Percentiles rank a stretch among this genome's conserved stretches.
Evolutionary conservation across 345 rosid genomes (phyloP).

Genomic region (Boechera stricta): DNA sequence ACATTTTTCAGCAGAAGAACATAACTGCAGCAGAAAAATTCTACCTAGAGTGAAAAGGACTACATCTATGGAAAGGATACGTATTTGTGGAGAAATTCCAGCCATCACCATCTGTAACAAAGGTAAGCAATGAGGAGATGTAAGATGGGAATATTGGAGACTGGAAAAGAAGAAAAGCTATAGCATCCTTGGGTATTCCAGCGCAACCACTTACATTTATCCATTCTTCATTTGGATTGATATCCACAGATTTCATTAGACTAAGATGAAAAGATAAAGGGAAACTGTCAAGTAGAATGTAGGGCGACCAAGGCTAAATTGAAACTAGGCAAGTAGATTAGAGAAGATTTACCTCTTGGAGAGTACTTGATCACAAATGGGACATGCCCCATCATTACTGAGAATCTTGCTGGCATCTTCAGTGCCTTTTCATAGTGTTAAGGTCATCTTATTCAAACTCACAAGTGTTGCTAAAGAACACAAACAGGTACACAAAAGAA

Average conservation of each 20-base stretch:
- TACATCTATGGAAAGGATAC: slow-evolving; percentile 61
- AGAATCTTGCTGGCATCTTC: slow-evolving; percentile 95
- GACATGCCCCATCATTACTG: slow-evolving; percentile 87
- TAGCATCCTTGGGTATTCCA: not conserved
- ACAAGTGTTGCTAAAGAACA: not conserved
- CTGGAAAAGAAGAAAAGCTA: slow-evolving; percentile 27
- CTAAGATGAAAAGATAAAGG: slow-evolving; percentile 53
- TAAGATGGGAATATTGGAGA: slow-evolving; percentile 11
- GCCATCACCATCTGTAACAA: slow-evolving; percentile 87
- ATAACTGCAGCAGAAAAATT: not conserved
- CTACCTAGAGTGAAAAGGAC: slow-evolving; percentile 10
- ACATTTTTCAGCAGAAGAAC: not conserved
- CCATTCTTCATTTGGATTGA: slow-evolving; percentile 97
- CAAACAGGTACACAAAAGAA: slow-evolving; percentile 10
- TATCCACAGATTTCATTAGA: slow-evolving; percentile 85
- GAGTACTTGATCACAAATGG: slow-evolving; percentile 94
- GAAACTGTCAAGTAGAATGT: slow-evolving; percentile 34
- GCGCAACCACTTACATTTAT: slow-evolving; percentile 71
- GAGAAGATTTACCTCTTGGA: slow-evolving; percentile 72
- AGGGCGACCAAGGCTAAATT: slow-evolving; percentile 5
- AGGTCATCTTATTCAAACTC: slow-evolving; percentile 47
- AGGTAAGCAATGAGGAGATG: slow-evolving; percentile 28
- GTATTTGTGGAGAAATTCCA: slow-evolving; percentile 89
- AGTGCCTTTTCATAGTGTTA: slow-evolving; percentile 65
- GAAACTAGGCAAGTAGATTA: slow-evolving; percentile 16